Percentiles rank a stretch among this genome's conserved stretches.
Conservation (phyloP, 2,329 filamentous ascomycete genomes). For the Penicillium hordei region DNA sequence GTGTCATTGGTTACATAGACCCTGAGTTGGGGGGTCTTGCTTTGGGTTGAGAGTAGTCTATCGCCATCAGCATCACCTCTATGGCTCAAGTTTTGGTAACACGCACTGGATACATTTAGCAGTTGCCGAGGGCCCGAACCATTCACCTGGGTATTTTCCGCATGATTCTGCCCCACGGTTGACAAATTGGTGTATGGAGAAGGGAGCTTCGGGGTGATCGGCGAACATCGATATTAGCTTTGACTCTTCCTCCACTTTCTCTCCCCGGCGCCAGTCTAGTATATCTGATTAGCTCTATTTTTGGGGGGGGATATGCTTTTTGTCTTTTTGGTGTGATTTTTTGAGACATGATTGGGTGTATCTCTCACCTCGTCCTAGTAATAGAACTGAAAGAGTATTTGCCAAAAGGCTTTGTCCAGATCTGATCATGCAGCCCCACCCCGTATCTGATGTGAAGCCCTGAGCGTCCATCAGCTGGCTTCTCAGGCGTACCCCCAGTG, state of each 20-base stretch:
- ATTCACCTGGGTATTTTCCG: conserved; percentile 93
- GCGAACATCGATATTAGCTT: conserved; percentile 78
- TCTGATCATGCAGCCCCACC: conserved; percentile 98
- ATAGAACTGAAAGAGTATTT: conserved; percentile 72
- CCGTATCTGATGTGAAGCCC: conserved; percentile 88
- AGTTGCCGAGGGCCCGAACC: conserved; percentile 98
- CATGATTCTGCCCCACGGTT: conserved; percentile 81
- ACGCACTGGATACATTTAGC: conserved; percentile 88
- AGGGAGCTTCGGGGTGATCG: conserved; percentile 80
- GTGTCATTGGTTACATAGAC: conserved; percentile 91
- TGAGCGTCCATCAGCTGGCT: conserved; percentile 73
- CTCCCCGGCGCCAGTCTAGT: conserved; percentile 72
- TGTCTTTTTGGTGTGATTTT: neutral
- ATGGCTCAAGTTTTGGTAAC: neutral
- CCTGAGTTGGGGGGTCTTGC: conserved; percentile 62
- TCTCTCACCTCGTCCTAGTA: conserved; percentile 70
- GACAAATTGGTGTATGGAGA: conserved; percentile 94
- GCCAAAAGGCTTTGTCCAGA: conserved; percentile 92
- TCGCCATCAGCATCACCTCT: conserved; percentile 9
- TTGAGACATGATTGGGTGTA: no score
- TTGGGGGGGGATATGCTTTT: no score
- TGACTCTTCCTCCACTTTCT: conserved; percentile 60
- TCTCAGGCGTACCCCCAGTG: conserved; percentile 79
- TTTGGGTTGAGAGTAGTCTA: conserved; percentile 72
- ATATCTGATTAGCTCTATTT: conserved; percentile 23